Conservation (phyloP, 768 basidiomycete species). For the Cystofilobasidium macerans region DNA sequence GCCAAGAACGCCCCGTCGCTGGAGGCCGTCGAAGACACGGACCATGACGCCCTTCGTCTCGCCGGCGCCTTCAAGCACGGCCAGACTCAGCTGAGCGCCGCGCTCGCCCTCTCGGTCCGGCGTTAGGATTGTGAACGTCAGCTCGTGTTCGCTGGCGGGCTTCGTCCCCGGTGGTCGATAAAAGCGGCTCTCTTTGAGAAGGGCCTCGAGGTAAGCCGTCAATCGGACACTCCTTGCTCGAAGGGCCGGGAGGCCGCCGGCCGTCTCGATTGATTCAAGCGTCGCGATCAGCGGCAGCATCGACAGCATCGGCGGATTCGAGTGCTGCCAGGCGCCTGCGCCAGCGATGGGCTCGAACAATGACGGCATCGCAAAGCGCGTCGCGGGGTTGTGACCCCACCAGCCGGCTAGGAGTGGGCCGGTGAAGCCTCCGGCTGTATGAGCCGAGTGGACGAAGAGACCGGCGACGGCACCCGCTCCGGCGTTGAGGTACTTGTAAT, state of each 20-base stretch:
- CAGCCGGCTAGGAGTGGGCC: slow-evolving; percentile 58
- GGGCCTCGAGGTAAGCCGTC: slow-evolving; percentile 58
- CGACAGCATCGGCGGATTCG: slow-evolving; percentile 76
- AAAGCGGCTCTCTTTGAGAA: slow-evolving; percentile 53
- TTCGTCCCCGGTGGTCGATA: slow-evolving; percentile 45
- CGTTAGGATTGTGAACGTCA: slow-evolving; percentile 83
- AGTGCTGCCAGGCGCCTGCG: slow-evolving; percentile 91
- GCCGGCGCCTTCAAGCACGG: slow-evolving; percentile 45
- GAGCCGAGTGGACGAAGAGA: slow-evolving; percentile 52
- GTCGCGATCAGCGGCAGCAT: slow-evolving; percentile 72
- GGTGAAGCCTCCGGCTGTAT: slow-evolving; percentile 26
- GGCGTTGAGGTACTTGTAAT: slow-evolving; percentile 92
- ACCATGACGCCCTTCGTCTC: slow-evolving; percentile 71
- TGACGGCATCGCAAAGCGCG: slow-evolving; percentile 82
- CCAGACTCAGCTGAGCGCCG: slow-evolving; percentile 35
- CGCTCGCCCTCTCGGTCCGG: slow-evolving; percentile 40
- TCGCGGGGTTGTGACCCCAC: slow-evolving; percentile 88
- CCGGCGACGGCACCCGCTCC: slow-evolving; percentile 97
- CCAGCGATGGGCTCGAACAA: slow-evolving; percentile 72
- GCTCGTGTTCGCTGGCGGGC: slow-evolving; percentile 24
- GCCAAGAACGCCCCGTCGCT: slow-evolving; percentile 66
- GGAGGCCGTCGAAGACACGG: slow-evolving; percentile 52
- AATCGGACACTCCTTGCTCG: slow-evolving; percentile 59
- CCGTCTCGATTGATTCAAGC: slow-evolving; percentile 65
- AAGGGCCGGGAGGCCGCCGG: slow-evolving; percentile 59